Evolutionary conservation across 2,329 filamentous ascomycete species (phyloP), one percentile per base, ranked within the genome.

Genomic region (Hypoxylon sp.): DNA sequence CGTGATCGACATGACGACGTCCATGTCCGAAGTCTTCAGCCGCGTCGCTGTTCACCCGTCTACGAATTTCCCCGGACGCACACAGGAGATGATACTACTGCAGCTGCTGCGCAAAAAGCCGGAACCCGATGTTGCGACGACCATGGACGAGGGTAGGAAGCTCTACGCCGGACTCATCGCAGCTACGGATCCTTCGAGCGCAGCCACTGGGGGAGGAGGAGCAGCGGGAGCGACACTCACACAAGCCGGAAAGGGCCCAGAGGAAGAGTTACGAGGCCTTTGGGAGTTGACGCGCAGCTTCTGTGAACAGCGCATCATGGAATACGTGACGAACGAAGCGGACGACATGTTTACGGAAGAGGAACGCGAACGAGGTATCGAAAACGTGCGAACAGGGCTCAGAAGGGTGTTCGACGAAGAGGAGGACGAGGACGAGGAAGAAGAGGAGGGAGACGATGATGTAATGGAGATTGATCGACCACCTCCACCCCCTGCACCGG

Each of bases 61-160:
- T 11, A 91, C 92, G 1, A 89, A 89, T 76, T 96, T 87, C 78
- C 93, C 88, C 3, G 90, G 87, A 36, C 89, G 85, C 71, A 89
- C 85, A 4, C 88, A 92, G 63, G 87, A 91, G 76, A 80, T 78
- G 50, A 83, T 92, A 3, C 83, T 95, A 1, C 83, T 86, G 24
- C 87, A 90, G 71, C 82, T 97, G 1, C 82, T 96, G 30, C 89
- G 93, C 38, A 96, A 96, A 79, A 96, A 96, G 76, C 84, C 93
- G 50, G 93, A 96, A 70, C 92, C 92, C 0, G 84, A 87, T 22
- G 89, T 93, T 16, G 91, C 94, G 75, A 87, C 89, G 60, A 89
- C 90, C 80, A 88, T 95, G 24, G 85, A 88, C 20, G 81, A 88
- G 53, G 90, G 89, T 0, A 85, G 86, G 33, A 82, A 82, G 61